These are phyloP conservation scores for Vanderwaltozyma verrucispora DNA, from an alignment of 805 yeast species.

Conservation along the genomic window DNA sequence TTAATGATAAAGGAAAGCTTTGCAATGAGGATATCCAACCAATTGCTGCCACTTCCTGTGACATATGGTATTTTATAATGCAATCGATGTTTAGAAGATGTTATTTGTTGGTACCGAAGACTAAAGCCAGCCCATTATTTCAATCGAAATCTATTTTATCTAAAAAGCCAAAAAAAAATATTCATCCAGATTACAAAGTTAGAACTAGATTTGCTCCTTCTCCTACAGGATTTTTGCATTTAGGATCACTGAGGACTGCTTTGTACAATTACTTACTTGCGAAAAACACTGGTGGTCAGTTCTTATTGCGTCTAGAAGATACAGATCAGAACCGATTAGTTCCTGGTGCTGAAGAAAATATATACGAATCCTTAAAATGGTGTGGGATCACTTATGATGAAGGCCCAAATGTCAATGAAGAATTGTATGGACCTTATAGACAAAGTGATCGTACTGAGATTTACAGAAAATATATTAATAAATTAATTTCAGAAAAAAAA, in stretches of 20 bases:
- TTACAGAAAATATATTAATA: conserved; percentile 49
- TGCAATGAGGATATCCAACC: no score
- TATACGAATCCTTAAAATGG: conserved; percentile 70
- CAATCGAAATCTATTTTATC: conserved; percentile 5
- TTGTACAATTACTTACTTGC: conserved; percentile 82
- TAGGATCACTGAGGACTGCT: conserved; percentile 92
- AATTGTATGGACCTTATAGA: conserved; percentile 74
- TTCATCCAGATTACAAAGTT: conserved; percentile 45
- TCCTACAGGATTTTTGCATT: conserved; percentile 91
- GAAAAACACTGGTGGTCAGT: conserved; percentile 65
- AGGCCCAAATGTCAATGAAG: conserved; percentile 75
- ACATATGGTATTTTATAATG: background rate
- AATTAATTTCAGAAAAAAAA: conserved; percentile 48
- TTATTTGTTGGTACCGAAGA: background rate
- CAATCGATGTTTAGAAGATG: background rate
- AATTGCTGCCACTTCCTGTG: no score
- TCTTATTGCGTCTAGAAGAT: conserved; percentile 78
- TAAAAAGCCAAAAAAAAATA: conserved; percentile 13
- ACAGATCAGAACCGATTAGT: conserved; percentile 80
- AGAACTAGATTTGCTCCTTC: conserved; percentile 96
- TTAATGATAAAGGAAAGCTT: no score
- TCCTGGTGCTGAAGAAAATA: conserved; percentile 70
- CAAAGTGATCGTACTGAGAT: conserved; percentile 72
- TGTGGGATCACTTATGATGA: conserved; percentile 70
- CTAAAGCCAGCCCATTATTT: background rate